phyloP scores from a whole-genome alignment of 345 rosid genomes.

The Noccaea bulbosa region DNA sequence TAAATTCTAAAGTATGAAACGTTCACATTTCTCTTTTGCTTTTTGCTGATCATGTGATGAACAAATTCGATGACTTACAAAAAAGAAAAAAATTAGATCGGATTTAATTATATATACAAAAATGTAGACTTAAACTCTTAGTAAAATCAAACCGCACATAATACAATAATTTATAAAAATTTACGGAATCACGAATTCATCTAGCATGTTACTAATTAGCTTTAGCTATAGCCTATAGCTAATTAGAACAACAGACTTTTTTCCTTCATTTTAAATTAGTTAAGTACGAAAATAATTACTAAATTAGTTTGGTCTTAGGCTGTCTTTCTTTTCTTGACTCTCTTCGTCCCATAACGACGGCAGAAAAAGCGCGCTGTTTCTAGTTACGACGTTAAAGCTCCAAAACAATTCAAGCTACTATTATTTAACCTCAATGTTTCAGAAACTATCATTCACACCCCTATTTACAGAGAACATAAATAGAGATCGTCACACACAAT shows the following conservation, averaged over 20 bases:
- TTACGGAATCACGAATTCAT: neutral
- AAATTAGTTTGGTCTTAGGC: slow-evolving; percentile 19
- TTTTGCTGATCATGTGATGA: no score
- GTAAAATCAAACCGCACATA: no score
- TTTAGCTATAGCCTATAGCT: no score
- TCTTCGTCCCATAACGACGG: slow-evolving; percentile 26
- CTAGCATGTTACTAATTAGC: neutral
- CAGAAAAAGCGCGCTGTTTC: slow-evolving; percentile 24
- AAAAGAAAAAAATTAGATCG: no score
- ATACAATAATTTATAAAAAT: no score
- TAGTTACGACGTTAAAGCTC: slow-evolving; percentile 12
- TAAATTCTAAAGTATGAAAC: no score
- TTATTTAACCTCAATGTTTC: slow-evolving; percentile 1
- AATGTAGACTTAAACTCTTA: no score
- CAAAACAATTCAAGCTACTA: neutral
- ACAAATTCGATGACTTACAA: no score
- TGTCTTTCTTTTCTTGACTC: slow-evolving; percentile 17
- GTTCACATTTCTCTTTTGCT: no score
- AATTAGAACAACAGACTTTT: neutral
- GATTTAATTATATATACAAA: no score
- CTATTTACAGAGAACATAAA: slow-evolving; percentile 13
- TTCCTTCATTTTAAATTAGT: neutral
- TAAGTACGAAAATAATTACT: no score
- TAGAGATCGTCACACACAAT: slow-evolving; percentile 23
- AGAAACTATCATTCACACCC: slow-evolving; percentile 12